A percentile compares a stretch with the other conserved stretches of the same genome.
These are phyloP conservation scores for Eucalyptus rudis DNA, from an alignment of 345 rosid genomes.

Conservation along the genomic window DNA sequence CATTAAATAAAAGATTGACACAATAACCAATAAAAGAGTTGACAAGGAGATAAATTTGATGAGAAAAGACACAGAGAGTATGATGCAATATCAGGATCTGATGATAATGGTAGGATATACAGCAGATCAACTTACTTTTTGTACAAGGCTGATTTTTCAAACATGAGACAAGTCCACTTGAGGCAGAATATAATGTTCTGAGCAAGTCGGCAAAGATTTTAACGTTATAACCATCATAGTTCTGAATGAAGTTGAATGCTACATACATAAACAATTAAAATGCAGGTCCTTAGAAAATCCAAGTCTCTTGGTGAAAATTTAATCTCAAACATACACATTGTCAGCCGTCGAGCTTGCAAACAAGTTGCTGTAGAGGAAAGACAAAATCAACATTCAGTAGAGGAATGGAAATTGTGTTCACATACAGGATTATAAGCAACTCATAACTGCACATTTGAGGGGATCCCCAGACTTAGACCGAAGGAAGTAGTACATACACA, in stretches of 20 bases:
- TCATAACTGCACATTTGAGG: background rate
- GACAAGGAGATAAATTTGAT: too few relatives aligned
- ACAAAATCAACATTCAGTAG: background rate
- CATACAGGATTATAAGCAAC: background rate
- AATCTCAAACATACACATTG: background rate
- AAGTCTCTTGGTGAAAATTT: background rate
- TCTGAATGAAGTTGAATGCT: too few relatives aligned
- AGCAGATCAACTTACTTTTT: too few relatives aligned
- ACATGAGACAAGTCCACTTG: too few relatives aligned
- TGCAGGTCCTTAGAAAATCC: background rate
- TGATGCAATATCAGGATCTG: too few relatives aligned
- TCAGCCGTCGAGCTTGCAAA: background rate
- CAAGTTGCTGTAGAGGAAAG: background rate
- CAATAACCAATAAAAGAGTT: too few relatives aligned
- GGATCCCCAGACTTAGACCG: background rate
- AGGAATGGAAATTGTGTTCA: background rate
- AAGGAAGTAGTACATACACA: background rate
- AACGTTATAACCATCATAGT: too few relatives aligned
- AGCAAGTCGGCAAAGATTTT: too few relatives aligned
- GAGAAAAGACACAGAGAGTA: too few relatives aligned
- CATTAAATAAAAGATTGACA: rapidly evolving
- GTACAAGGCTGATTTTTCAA: too few relatives aligned
- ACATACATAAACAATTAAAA: background rate
- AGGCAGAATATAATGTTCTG: too few relatives aligned
- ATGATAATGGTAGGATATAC: too few relatives aligned